Conservation (phyloP, 2,329 filamentous ascomycete species). For the Exophiala viscosa region DNA sequence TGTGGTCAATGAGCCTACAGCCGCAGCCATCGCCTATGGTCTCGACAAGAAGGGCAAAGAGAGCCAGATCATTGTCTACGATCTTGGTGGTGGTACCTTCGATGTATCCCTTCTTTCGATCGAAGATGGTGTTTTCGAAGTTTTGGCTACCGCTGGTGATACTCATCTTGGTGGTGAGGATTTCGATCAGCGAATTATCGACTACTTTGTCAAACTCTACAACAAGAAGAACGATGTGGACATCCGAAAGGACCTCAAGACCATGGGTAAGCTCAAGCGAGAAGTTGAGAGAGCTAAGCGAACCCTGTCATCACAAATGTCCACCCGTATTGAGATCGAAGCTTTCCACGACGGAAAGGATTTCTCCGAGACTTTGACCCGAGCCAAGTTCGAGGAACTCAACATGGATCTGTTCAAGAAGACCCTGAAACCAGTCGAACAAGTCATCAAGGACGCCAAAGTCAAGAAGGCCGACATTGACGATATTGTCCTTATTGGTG, state of each 20-base stretch:
- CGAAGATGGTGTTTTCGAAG: conserved; percentile 89
- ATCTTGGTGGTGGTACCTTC: conserved; percentile 91
- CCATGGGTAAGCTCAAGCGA: conserved; percentile 99
- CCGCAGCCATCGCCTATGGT: conserved; percentile 91
- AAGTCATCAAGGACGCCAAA: conserved; percentile 97
- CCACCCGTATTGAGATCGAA: conserved; percentile 92
- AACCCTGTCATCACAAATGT: conserved; percentile 91
- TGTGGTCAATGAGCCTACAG: conserved; percentile 95
- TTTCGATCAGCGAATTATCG: conserved; percentile 97
- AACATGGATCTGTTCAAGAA: conserved; percentile 99
- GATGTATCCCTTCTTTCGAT: conserved; percentile 92
- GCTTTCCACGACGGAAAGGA: conserved; percentile 95
- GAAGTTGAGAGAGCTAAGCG: conserved; percentile 99
- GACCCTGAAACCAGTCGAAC: conserved; percentile 96
- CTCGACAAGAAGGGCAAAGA: conserved; percentile 81
- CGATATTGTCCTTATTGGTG: conserved; percentile 96
- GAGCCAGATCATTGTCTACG: conserved; percentile 87
- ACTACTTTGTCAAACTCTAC: conserved; percentile 93
- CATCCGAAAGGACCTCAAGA: conserved; percentile 89
- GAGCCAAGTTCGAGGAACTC: conserved; percentile 98
- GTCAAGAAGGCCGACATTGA: conserved; percentile 92
- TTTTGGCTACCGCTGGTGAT: conserved; percentile 90
- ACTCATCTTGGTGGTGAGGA: conserved; percentile 98
- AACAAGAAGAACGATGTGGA: conserved; percentile 98
- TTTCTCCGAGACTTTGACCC: conserved; percentile 96